These are phyloP conservation scores for Amphirosellinia nigrospora DNA, from an alignment of 495 filamentous ascomycete species.

Conservation along the genomic window DNA sequence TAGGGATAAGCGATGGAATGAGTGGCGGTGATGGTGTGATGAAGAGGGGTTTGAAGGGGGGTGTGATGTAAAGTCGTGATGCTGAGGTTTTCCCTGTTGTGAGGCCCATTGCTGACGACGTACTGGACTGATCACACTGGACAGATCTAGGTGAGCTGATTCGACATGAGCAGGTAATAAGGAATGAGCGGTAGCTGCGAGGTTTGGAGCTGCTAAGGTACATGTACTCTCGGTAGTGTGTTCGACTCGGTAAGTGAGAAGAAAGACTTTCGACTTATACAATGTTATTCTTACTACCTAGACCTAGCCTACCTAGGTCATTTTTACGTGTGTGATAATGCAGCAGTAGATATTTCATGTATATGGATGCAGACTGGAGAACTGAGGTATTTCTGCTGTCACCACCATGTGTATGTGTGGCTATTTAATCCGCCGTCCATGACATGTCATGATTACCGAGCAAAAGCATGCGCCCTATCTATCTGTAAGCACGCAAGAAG, in stretches of 20 bases:
- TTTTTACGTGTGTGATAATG: conserved; percentile 9
- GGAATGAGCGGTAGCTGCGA: too few relatives aligned
- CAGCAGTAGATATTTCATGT: conserved; percentile 1
- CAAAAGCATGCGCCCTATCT: background rate
- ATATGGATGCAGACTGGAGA: background rate
- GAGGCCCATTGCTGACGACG: conserved; percentile 17
- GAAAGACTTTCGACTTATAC: background rate
- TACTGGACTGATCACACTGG: conserved; percentile 6
- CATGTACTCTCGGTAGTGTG: background rate
- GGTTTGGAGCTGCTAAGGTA: conserved; percentile 13
- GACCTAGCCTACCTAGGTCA: conserved; percentile 1
- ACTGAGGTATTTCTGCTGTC: conserved; percentile 6
- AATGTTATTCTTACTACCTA: too few relatives aligned
- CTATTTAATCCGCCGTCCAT: conserved; percentile 3
- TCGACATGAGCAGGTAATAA: background rate
- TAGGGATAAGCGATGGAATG: conserved; percentile 37
- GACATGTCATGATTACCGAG: conserved; percentile 13
- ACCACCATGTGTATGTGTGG: background rate
- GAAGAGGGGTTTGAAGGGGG: conserved; percentile 30
- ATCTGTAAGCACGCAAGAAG: conserved; percentile 11
- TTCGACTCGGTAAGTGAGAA: conserved; percentile 1
- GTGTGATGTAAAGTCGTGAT: conserved; percentile 11
- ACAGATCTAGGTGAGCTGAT: conserved; percentile 6
- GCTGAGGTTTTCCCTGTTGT: background rate
- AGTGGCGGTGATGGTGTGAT: conserved; percentile 34